A percentile compares a stretch with the other conserved stretches of the same genome.
Evolutionary conservation across 768 basidiomycete species (phyloP).

Genomic region (Boletus fagicola): DNA sequence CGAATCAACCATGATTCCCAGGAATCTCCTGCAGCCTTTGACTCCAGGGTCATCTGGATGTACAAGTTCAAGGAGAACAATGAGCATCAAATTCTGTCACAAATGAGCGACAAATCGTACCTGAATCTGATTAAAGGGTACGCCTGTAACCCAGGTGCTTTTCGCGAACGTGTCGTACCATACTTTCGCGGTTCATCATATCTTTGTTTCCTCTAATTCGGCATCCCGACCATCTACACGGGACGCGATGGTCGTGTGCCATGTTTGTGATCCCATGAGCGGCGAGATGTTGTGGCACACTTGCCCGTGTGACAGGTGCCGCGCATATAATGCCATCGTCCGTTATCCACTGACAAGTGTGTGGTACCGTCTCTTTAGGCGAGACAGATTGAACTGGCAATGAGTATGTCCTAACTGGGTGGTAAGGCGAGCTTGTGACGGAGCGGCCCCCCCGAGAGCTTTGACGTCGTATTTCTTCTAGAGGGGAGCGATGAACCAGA

Average conservation of each 20-base stretch:
- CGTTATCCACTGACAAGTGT: too few relatives aligned
- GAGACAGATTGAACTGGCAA: background rate
- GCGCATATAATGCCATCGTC: too few relatives aligned
- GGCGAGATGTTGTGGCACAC: constrained; percentile 9
- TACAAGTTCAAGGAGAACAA: background rate
- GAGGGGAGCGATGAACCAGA: too few relatives aligned
- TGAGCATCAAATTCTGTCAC: background rate
- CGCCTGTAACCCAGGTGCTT: constrained; percentile 15
- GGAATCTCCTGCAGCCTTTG: background rate
- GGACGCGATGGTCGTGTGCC: accelerated
- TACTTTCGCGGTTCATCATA: constrained; percentile 15
- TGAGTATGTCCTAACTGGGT: background rate
- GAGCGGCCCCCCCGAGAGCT: background rate
- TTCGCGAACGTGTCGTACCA: constrained; percentile 17
- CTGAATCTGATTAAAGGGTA: background rate
- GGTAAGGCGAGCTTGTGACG: background rate
- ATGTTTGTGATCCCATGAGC: constrained; percentile 3
- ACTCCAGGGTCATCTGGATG: background rate
- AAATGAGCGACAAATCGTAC: background rate
- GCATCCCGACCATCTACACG: constrained; percentile 16
- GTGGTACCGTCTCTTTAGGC: too few relatives aligned
- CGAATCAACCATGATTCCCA: background rate
- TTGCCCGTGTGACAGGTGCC: background rate
- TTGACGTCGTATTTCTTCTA: background rate
- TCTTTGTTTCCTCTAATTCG: background rate